phyloP scores from a whole-genome alignment of 2,329 filamentous ascomycete species.

The Penicillium sclerotiorum region DNA sequence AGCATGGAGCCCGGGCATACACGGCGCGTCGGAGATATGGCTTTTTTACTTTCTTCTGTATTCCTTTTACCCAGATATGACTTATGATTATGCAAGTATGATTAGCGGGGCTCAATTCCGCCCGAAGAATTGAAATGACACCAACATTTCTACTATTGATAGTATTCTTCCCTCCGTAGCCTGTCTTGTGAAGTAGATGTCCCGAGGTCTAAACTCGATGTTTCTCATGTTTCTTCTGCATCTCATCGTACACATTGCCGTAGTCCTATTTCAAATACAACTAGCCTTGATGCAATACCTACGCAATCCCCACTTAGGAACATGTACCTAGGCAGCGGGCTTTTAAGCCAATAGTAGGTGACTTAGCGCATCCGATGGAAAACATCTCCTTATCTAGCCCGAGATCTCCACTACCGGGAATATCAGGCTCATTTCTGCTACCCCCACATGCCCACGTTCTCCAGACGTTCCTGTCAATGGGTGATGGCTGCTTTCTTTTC shows the following conservation, averaged over 20 bases:
- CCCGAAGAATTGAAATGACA: slow-evolving; percentile 3
- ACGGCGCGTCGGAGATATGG: slow-evolving; percentile 30
- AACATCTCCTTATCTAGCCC: no score
- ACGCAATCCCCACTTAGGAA: not conserved
- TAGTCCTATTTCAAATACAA: not conserved
- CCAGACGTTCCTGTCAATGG: no score
- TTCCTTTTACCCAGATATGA: slow-evolving; percentile 12
- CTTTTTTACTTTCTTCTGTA: slow-evolving; percentile 20
- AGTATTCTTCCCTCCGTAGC: no score
- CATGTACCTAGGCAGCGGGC: not conserved
- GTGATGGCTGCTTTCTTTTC: no score
- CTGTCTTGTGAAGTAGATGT: no score
- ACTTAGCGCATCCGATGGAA: no score
- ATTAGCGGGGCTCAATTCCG: slow-evolving; percentile 5
- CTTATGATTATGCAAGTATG: slow-evolving; percentile 17
- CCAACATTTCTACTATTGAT: not conserved
- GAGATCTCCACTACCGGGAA: no score
- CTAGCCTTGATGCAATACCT: slow-evolving; percentile 1
- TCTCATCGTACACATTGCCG: not conserved
- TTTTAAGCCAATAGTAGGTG: not conserved
- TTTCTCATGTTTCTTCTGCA: not conserved
- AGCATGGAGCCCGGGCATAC: slow-evolving; percentile 37
- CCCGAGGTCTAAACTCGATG: no score
- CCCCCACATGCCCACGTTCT: no score
- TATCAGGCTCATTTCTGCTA: not conserved